Percentiles rank a stretch among this genome's conserved stretches.
Evolutionary conservation across 805 yeast species (phyloP).

Genomic region (Helenozyma baotianmanensis): DNA sequence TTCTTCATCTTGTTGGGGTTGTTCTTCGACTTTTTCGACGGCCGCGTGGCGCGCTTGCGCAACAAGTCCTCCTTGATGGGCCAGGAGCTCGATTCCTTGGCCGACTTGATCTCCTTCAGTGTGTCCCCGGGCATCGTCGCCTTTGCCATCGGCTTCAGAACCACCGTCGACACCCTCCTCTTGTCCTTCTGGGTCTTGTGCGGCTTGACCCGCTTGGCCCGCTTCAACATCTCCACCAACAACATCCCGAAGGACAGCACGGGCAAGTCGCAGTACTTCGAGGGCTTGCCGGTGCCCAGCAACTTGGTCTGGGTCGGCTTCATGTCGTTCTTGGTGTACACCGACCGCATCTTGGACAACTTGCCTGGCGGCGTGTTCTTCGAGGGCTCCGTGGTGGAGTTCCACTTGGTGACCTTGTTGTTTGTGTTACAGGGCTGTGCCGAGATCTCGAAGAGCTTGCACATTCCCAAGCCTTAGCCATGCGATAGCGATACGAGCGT

Average conservation of each 20-base stretch:
- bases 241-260: slow-evolving; percentile 83
- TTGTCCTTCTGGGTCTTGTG: slow-evolving; percentile 85
- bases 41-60: slow-evolving; percentile 92
- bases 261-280: slow-evolving; percentile 90
- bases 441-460: slow-evolving; percentile 85
- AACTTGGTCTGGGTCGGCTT: slow-evolving; percentile 67
- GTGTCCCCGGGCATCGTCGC: slow-evolving; percentile 95
- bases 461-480: slow-evolving; percentile 78
- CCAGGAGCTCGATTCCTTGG: slow-evolving; percentile 94
- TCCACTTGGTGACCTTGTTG: slow-evolving; percentile 64
- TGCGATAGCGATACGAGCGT: too few species aligned
- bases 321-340: slow-evolving; percentile 65
- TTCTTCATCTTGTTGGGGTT: slow-evolving; percentile 85
- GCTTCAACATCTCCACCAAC: slow-evolving; percentile 92
- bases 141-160: slow-evolving; percentile 82
- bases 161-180: slow-evolving; percentile 73
- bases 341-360: slow-evolving; percentile 42
- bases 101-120: slow-evolving; percentile 91
- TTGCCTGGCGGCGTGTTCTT: slow-evolving; percentile 67
- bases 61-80: slow-evolving; percentile 92
- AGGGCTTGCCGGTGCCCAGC: slow-evolving; percentile 95
- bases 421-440: slow-evolving; percentile 83
- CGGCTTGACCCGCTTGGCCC: slow-evolving; percentile 89
- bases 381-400: slow-evolving; percentile 55
- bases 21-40: slow-evolving; percentile 95